A percentile compares a stretch with the other conserved stretches of the same genome.
phyloP scores from a whole-genome alignment of 2,329 filamentous ascomycete genomes.

The Tolypocladium ovalisporum region DNA sequence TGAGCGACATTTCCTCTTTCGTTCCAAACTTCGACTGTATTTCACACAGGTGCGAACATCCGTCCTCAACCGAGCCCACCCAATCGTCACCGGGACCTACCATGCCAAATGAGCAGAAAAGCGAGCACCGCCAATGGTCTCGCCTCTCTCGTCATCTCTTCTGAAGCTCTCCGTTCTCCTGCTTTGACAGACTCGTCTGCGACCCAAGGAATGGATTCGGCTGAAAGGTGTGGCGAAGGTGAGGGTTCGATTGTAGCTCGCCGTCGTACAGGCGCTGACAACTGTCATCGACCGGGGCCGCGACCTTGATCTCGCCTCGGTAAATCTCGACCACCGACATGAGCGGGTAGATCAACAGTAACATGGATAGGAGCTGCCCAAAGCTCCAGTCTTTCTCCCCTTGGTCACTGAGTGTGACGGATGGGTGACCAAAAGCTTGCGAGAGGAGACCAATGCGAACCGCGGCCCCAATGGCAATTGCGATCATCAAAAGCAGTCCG shows the following conservation, averaged over 20 bases:
- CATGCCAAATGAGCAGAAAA: not conserved
- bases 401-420: conserved; percentile 36
- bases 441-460: conserved; percentile 45
- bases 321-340: conserved; percentile 50
- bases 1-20: not conserved
- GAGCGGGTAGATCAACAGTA: conserved; percentile 48
- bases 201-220: conserved; percentile 34
- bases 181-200: conserved; percentile 23
- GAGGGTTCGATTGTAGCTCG: conserved; percentile 23
- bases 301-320: conserved; percentile 34
- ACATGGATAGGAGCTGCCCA: conserved; percentile 48
- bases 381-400: conserved; percentile 52
- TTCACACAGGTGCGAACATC: not conserved
- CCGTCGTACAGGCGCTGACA: conserved; percentile 25
- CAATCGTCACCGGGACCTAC: not conserved
- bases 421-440: conserved; percentile 47
- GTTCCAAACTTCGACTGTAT: not conserved
- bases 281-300: conserved; percentile 30
- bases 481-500: conserved; percentile 43
- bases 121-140: not conserved
- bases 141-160: not conserved
- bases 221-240: conserved; percentile 23
- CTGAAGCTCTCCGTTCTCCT: conserved; percentile 8
- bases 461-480: conserved; percentile 47
- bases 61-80: not conserved